Percentiles rank a stretch among this genome's conserved stretches.
Conservation (phyloP, 2,329 filamentous ascomycete genomes). For the Penicillium oxalicum region DNA sequence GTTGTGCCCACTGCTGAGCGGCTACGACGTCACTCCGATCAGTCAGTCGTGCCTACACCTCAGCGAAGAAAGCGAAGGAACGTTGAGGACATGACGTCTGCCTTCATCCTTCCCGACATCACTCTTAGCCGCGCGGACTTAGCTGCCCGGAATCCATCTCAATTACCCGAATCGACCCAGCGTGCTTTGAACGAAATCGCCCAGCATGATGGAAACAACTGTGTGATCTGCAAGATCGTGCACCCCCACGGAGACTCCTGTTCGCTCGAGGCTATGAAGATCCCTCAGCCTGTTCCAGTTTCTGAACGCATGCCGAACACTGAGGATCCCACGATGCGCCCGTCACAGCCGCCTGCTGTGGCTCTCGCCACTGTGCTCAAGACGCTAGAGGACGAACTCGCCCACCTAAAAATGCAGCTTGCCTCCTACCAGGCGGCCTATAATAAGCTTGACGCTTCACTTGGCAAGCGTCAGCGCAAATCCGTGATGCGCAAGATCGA, state of each 20-base stretch:
- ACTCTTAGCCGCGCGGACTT: constrained; percentile 42
- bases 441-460: constrained; percentile 59
- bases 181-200: constrained; percentile 39
- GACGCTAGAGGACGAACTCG: constrained; percentile 70
- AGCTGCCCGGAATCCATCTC: constrained; percentile 25
- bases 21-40: constrained; percentile 37
- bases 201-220: constrained; percentile 49
- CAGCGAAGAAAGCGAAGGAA: constrained; percentile 46
- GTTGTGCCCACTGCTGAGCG: constrained; percentile 25
- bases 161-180: constrained; percentile 37
- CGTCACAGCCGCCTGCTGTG: constrained; percentile 60
- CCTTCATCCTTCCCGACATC: constrained; percentile 60
- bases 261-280: constrained; percentile 34
- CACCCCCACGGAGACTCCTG: constrained; percentile 32
- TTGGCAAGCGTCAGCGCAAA: constrained; percentile 60
- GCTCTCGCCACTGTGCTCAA: constrained; percentile 82
- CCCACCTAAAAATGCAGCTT: constrained; percentile 68
- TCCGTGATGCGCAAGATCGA: constrained; percentile 57
- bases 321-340: constrained; percentile 55
- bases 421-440: constrained; percentile 57
- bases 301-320: constrained; percentile 47
- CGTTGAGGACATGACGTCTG: constrained; percentile 55
- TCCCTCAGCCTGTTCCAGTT: constrained; percentile 48
- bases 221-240: constrained; percentile 50
- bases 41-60: constrained; percentile 46